phyloP scores from a whole-genome alignment of 768 basidiomycete genomes.

The Gymnopilus junonius region DNA sequence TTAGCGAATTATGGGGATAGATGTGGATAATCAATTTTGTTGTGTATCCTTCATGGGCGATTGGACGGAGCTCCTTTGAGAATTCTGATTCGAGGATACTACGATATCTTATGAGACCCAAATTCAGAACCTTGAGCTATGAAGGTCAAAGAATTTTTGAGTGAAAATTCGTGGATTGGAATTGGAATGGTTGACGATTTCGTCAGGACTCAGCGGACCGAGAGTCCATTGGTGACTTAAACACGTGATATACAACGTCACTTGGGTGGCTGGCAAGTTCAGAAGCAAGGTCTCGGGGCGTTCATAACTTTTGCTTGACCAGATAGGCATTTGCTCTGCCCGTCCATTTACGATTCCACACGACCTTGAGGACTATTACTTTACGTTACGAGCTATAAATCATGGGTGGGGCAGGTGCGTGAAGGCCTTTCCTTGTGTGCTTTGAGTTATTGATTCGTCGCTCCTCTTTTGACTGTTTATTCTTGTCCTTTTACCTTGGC shows the following conservation, averaged over 20 bases:
- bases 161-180: no score
- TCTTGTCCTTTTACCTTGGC: neutral
- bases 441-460: constrained; percentile 15
- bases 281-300: neutral
- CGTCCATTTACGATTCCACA: constrained; percentile 17
- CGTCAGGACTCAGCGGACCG: no score
- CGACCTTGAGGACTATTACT: constrained; percentile 9
- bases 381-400: constrained; percentile 24
- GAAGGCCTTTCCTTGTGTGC: neutral
- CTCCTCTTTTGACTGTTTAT: constrained; percentile 4
- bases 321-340: constrained; percentile 2
- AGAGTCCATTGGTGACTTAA: neutral
- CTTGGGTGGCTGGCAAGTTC: constrained; percentile 16
- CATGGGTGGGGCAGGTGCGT: constrained; percentile 50
- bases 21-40: constrained; percentile 7
- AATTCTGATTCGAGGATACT: neutral
- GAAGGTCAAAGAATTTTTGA: no score
- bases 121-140: neutral
- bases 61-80: neutral
- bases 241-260: constrained; percentile 20
- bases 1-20: neutral
- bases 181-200: no score
- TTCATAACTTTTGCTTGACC: constrained; percentile 1
- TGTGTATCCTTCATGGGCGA: neutral
- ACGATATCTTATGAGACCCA: neutral